These are phyloP conservation scores for Saturnispora dispora DNA, from an alignment of 805 yeast species.

Conservation along the genomic window DNA sequence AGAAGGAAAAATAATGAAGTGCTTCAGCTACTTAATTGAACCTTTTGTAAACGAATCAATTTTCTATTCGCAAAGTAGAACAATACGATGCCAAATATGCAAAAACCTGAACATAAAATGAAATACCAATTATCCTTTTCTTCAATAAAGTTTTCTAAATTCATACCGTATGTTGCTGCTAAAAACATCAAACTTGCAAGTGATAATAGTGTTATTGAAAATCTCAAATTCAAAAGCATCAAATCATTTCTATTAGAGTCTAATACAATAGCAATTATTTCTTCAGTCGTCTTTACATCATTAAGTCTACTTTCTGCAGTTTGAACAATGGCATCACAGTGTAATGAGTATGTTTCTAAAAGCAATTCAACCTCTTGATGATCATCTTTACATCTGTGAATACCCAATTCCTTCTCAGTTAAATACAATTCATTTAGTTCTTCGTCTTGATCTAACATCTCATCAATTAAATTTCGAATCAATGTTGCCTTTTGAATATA, in stretches of 20 bases:
- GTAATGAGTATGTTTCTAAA: slow-evolving; percentile 82
- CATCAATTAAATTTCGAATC: slow-evolving; percentile 78
- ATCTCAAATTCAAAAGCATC: slow-evolving; percentile 77
- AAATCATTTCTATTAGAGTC: slow-evolving; percentile 92
- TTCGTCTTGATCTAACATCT: slow-evolving; percentile 79
- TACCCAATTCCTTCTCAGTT: slow-evolving; percentile 45
- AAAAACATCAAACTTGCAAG: slow-evolving; percentile 72
- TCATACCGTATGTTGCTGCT: slow-evolving; percentile 94
- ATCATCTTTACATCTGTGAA: slow-evolving; percentile 44
- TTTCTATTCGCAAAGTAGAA: slow-evolving; percentile 47
- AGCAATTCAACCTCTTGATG: slow-evolving; percentile 87
- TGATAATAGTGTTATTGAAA: slow-evolving; percentile 75
- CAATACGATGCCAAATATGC: slow-evolving; percentile 33
- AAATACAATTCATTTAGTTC: slow-evolving; percentile 74
- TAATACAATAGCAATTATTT: slow-evolving; percentile 82
- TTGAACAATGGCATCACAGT: slow-evolving; percentile 91
- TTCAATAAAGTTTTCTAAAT: slow-evolving; percentile 84
- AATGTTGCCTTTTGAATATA: slow-evolving; percentile 78
- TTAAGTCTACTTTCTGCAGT: slow-evolving; percentile 66
- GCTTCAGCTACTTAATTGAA: slow-evolving; percentile 32
- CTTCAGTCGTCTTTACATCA: slow-evolving; percentile 91
- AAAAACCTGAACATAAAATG: slow-evolving; percentile 38
- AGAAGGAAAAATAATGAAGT: background rate
- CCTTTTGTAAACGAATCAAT: slow-evolving; percentile 57
- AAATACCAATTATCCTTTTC: slow-evolving; percentile 65